Percentiles rank a stretch among this genome's conserved stretches.
Evolutionary conservation across 345 rosid genomes (phyloP).

Genomic region (Bruguiera sexangula): DNA sequence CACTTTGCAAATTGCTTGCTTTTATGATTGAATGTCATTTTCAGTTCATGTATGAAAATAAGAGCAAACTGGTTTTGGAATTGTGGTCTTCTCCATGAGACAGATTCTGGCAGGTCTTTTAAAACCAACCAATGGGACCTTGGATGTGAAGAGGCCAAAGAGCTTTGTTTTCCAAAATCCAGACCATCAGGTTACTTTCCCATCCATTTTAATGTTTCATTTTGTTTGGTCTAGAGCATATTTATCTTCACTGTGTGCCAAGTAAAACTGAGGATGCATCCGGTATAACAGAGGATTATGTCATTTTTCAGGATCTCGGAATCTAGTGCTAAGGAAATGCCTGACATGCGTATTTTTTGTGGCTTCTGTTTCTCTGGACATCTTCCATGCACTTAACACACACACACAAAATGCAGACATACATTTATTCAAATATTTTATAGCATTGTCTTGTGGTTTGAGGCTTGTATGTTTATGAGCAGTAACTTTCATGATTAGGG

Average conservation of each 20-base stretch:
- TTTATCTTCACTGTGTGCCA: not conserved
- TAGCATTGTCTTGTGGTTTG: too few species aligned
- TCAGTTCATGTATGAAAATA: not conserved
- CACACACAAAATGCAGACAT: not conserved
- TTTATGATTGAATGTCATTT: not conserved
- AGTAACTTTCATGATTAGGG: not conserved
- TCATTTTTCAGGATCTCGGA: not conserved
- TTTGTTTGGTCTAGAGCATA: not conserved
- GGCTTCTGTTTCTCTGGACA: not conserved
- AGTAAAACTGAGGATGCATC: not conserved
- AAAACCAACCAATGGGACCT: constrained; percentile 60
- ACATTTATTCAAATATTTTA: not conserved
- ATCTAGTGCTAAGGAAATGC: not conserved
- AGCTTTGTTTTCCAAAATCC: constrained; percentile 91
- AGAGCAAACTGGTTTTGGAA: not conserved
- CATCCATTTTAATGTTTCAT: not conserved
- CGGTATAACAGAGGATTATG: not conserved
- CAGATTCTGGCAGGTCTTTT: constrained; percentile 89
- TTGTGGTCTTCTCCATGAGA: constrained; percentile 15
- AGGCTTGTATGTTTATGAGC: too few species aligned
- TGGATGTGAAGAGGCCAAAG: constrained; percentile 60
- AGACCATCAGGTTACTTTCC: constrained; percentile 73
- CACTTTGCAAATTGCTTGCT: not conserved
- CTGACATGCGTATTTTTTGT: not conserved
- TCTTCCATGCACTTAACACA: not conserved